Evolutionary conservation across 164 flowering plant species (phyloP).

Genomic region (Berberis thunbergii): DNA sequence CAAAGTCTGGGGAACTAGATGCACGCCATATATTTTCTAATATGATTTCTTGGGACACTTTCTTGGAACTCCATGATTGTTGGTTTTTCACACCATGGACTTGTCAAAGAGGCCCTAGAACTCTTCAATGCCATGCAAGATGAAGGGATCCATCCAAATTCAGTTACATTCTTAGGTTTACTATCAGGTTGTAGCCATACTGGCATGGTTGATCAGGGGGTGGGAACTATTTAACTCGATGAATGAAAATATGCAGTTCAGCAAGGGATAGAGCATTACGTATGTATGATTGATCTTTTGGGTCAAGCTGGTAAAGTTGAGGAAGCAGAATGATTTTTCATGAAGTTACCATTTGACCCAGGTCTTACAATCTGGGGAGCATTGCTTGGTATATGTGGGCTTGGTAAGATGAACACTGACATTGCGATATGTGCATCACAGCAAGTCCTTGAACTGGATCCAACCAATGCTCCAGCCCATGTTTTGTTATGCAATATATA

Average conservation of each 20-base stretch:
- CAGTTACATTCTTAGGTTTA: constrained; percentile 35
- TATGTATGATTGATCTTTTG: constrained; percentile 35
- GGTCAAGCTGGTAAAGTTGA: constrained; percentile 38
- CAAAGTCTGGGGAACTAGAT: constrained; percentile 44
- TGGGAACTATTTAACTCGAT: constrained; percentile 30
- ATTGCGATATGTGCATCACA: constrained; percentile 31
- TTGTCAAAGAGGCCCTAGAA: constrained; percentile 23
- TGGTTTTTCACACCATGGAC: constrained; percentile 42
- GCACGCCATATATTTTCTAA: constrained; percentile 26
- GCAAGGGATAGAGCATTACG: constrained; percentile 33
- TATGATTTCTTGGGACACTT: constrained; percentile 29
- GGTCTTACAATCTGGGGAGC: constrained; percentile 44
- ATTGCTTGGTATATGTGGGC: constrained; percentile 41
- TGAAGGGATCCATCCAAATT: constrained; percentile 26
- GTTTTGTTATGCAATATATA: constrained; percentile 41
- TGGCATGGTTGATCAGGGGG: constrained; percentile 25
- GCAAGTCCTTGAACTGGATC: constrained; percentile 38
- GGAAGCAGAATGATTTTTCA: constrained; percentile 37
- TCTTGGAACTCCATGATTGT: constrained; percentile 68
- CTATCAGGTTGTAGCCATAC: constrained; percentile 42
- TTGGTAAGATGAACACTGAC: constrained; percentile 15
- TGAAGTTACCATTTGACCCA: constrained; percentile 29
- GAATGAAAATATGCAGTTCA: constrained; percentile 16
- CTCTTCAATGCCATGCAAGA: constrained; percentile 27
- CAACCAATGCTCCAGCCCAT: constrained; percentile 44